Conservation (phyloP, 495 filamentous ascomycete species). For the Beverwykella pulmonaria region DNA sequence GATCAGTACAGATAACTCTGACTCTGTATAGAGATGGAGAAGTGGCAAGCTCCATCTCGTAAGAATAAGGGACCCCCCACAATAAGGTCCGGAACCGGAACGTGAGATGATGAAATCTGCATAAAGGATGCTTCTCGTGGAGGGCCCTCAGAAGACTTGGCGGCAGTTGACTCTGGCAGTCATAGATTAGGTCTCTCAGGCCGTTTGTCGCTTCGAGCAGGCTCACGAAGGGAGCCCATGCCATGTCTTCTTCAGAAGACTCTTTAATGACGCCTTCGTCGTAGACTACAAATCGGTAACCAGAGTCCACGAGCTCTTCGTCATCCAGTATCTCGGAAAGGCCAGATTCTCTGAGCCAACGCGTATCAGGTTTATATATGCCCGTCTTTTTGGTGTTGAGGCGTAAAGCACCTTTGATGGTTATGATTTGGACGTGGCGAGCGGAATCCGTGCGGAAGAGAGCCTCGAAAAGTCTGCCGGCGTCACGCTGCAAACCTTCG, state of each 20-base stretch:
- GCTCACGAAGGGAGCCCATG: slow-evolving; percentile 31
- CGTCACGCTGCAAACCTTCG: slow-evolving; percentile 19
- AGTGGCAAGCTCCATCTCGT: slow-evolving; percentile 31
- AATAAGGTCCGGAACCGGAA: slow-evolving; percentile 30
- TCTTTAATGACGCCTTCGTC: slow-evolving; percentile 25
- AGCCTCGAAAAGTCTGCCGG: slow-evolving; percentile 19
- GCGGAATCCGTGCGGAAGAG: slow-evolving; percentile 23
- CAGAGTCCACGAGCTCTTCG: slow-evolving; percentile 2
- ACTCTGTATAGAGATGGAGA: slow-evolving; percentile 33
- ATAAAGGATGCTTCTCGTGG: slow-evolving; percentile 29
- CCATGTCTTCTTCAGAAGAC: slow-evolving; percentile 29
- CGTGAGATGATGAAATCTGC: slow-evolving; percentile 30
- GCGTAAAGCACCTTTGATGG: slow-evolving; percentile 19
- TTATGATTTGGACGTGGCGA: slow-evolving; percentile 24
- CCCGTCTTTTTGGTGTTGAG: slow-evolving; percentile 21
- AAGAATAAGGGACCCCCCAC: slow-evolving; percentile 26
- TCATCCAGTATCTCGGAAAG: slow-evolving; percentile 26
- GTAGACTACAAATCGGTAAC: slow-evolving; percentile 9
- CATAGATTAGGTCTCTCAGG: slow-evolving; percentile 24
- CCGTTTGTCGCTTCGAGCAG: slow-evolving; percentile 17
- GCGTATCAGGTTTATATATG: neutral
- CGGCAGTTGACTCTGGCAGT: slow-evolving; percentile 30
- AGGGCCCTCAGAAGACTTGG: slow-evolving; percentile 26
- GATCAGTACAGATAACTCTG: slow-evolving; percentile 13
- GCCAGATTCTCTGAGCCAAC: slow-evolving; percentile 10